These are phyloP conservation scores for Colletotrichum limetticola DNA, from an alignment of 2,329 filamentous ascomycete genomes.

Conservation along the genomic window DNA sequence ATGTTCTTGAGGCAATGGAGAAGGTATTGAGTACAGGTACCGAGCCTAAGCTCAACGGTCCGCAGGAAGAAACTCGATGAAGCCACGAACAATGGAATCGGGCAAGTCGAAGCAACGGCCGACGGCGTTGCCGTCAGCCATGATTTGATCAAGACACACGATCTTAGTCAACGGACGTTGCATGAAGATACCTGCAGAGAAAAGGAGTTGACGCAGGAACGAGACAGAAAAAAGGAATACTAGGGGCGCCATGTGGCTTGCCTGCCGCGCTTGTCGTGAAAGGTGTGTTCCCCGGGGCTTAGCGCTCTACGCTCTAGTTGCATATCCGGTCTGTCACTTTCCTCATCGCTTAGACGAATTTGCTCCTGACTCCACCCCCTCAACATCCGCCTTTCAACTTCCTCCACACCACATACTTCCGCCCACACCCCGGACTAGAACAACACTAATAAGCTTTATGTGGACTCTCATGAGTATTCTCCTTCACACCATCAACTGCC, in stretches of 20 bases:
- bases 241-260: neutral
- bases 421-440: neutral
- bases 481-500: neutral
- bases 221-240: neutral
- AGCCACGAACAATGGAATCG: too few species aligned
- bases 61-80: too few species aligned
- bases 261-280: too few species aligned
- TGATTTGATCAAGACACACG: neutral
- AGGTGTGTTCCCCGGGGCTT: too few species aligned
- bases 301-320: neutral
- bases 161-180: neutral
- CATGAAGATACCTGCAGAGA: neutral
- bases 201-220: neutral
- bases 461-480: neutral
- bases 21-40: too few species aligned
- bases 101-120: neutral
- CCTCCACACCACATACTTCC: neutral
- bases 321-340: neutral
- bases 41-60: too few species aligned
- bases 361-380: neutral
- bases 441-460: neutral
- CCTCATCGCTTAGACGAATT: too few species aligned
- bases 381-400: neutral
- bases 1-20: too few species aligned
- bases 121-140: neutral